Base-by-base conservation (phyloP, 2,329 filamentous ascomycete species). In the Hypoxylon sp. region DNA sequence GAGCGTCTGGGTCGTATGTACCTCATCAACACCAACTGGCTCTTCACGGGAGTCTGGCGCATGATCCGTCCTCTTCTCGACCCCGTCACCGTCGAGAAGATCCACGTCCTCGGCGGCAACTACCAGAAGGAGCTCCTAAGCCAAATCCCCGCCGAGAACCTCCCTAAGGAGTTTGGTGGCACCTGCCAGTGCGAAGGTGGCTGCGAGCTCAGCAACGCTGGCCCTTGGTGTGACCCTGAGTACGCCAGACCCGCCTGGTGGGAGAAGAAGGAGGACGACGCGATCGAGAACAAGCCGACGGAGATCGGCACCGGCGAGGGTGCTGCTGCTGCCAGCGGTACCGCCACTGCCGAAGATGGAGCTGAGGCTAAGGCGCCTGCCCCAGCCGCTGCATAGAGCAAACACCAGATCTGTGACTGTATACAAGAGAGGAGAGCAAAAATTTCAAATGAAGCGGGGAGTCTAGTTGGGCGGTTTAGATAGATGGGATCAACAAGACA, bases 21-120 rank as follows among this genome's bases (percentile, higher is more conserved):
- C 87, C 84, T 99, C 75, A 98, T 99, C 89, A 99, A 99, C 83
- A 93, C 95, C 2, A 94, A 94, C 19, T 98, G 94, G 94, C 94
- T 94, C 25, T 98, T 98, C 86, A 91, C 91, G 68, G 87, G 87
- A 73, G 92, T 94, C 70, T 99, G 96, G 87, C 86, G 83, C 78
- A 87, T 97, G 63, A 88, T 98, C 81, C 98, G 97, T 87, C 90
- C 90, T 73, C 98, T 96, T 89, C 87, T 99, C 76, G 96, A 99
- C 83, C 96, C 96, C 56, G 94, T 99, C 77, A 99, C 96, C 51
- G 94, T 97, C 67, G 86, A 91, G 79, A 99, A 99, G 89, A 99
- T 99, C 78, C 90, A 97, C 82, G 90, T 99, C 63, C 86, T 98
- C 41, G 93, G 94, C 72, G 83, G 84, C 72, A 85, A 88, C 66